phyloP scores from a whole-genome alignment of 495 filamentous ascomycete species.

The Acidomyces sp. region DNA sequence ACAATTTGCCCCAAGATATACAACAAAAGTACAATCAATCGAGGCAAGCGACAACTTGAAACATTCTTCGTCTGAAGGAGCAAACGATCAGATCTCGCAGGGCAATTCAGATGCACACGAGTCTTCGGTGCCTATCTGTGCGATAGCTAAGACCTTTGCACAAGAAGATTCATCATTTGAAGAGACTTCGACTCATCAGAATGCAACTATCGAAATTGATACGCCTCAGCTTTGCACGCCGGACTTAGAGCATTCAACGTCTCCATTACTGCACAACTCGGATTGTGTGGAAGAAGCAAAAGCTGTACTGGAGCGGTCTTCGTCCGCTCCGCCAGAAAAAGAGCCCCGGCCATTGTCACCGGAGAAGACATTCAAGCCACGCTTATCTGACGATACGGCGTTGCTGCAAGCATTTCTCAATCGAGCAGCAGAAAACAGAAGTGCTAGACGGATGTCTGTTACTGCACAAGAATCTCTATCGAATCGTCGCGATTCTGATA shows the following conservation, averaged over 20 bases:
- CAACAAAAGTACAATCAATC: too few species aligned
- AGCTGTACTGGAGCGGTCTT: background rate
- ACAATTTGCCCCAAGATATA: constrained; percentile 13
- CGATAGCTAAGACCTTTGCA: too few species aligned
- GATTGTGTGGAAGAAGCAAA: background rate
- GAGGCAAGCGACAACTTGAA: constrained; percentile 10
- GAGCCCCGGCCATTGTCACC: constrained; percentile 2
- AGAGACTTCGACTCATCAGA: too few species aligned
- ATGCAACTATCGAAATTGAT: too few species aligned
- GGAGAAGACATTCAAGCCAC: constrained; percentile 13
- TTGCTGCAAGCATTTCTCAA: constrained; percentile 49
- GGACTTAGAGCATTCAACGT: too few species aligned
- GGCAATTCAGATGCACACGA: too few species aligned
- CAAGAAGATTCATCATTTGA: too few species aligned
- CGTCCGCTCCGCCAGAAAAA: constrained; percentile 17
- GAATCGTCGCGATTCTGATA: constrained; percentile 31
- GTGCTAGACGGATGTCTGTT: constrained; percentile 28
- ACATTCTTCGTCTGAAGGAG: background rate
- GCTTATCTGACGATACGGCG: constrained; percentile 40
- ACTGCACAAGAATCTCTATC: constrained; percentile 21
- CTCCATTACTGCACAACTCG: too few species aligned
- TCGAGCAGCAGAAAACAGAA: constrained; percentile 45
- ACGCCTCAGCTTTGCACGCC: too few species aligned
- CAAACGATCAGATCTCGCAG: too few species aligned
- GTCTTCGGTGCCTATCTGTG: too few species aligned